phyloP scores from a whole-genome alignment of 2,329 filamentous ascomycete species.

The Claviceps sp. region DNA sequence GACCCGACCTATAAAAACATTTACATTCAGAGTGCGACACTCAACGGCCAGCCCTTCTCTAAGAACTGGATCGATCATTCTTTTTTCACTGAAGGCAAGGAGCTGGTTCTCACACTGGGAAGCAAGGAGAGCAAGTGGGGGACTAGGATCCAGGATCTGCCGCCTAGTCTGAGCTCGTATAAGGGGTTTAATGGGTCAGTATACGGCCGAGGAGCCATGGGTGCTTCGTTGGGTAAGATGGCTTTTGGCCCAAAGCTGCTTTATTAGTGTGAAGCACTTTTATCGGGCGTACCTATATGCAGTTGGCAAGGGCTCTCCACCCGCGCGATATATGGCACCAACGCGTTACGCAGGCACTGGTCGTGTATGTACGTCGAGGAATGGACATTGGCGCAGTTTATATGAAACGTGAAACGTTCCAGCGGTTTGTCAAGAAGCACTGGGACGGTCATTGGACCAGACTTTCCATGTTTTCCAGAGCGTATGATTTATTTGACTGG shows the following conservation, averaged over 20 bases:
- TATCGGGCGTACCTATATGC: not conserved
- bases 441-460: too few relatives aligned
- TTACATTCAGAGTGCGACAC: conserved; percentile 51
- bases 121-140: conserved; percentile 52
- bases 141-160: conserved; percentile 42
- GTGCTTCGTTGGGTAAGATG: not conserved
- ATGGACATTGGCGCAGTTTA: too few relatives aligned
- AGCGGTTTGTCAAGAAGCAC: too few relatives aligned
- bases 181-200: conserved; percentile 6
- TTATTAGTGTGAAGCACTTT: not conserved
- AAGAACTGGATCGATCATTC: conserved; percentile 56
- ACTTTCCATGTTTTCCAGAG: too few relatives aligned
- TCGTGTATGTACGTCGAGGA: too few relatives aligned
- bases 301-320: too few relatives aligned
- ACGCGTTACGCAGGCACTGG: too few relatives aligned
- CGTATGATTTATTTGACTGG: too few relatives aligned
- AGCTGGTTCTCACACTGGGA: conserved; percentile 50
- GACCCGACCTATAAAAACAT: conserved; percentile 43
- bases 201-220: not conserved
- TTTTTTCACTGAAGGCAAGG: conserved; percentile 52
- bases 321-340: too few relatives aligned
- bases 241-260: not conserved
- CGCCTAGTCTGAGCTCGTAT: conserved; percentile 40
- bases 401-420: too few relatives aligned
- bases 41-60: conserved; percentile 46